Evolutionary conservation across 805 yeast genomes (phyloP).

Genomic region (Candida xiaguanensis): DNA sequence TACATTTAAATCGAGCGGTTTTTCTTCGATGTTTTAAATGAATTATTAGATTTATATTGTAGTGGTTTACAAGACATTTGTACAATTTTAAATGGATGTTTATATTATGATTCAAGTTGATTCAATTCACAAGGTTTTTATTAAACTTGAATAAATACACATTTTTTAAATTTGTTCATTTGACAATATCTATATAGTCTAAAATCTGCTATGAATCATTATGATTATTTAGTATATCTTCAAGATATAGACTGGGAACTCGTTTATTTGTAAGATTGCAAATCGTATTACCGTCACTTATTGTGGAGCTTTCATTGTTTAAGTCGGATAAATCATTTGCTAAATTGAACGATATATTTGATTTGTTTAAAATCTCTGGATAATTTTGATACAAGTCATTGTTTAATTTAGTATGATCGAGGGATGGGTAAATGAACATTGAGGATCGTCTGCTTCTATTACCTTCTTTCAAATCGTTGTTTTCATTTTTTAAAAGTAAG

Average conservation of each 20-base stretch:
- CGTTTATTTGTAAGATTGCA: no score
- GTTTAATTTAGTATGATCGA: conserved; percentile 3
- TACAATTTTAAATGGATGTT: no score
- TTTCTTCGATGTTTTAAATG: no score
- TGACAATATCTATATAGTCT: background rate
- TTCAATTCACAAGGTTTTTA: no score
- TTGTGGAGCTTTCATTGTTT: background rate
- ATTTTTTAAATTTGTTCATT: no score
- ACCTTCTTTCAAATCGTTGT: background rate
- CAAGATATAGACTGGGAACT: conserved; percentile 1
- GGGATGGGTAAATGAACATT: conserved; percentile 5
- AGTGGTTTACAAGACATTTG: no score
- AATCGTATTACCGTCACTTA: background rate
- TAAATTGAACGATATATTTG: background rate
- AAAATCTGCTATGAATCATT: background rate
- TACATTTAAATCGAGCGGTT: no score
- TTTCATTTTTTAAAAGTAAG: background rate
- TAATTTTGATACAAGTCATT: background rate
- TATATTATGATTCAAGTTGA: no score
- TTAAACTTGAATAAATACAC: no score
- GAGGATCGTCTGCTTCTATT: background rate
- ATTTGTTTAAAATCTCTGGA: background rate
- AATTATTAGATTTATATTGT: no score
- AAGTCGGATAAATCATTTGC: background rate
- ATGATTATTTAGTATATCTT: background rate